A percentile compares a stretch with the other conserved stretches of the same genome.
Evolutionary conservation across 441 rosid genomes (phyloP).

Genomic region (Syzygium syzygioides): DNA sequence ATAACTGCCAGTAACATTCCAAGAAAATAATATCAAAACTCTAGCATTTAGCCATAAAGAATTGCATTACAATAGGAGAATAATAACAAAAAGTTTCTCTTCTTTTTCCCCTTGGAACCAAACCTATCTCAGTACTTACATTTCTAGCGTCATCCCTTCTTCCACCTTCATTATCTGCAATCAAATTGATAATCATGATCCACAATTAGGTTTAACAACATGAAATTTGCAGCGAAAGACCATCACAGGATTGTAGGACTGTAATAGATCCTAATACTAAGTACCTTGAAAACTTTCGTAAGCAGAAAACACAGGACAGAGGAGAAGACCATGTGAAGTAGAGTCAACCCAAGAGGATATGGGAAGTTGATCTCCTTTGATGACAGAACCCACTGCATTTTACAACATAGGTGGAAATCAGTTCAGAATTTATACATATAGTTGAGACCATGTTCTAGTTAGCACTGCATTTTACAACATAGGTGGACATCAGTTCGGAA

Average conservation of each 20-base stretch:
- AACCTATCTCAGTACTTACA: slow-evolving; percentile 44
- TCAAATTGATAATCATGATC: neutral
- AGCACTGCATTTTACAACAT: neutral
- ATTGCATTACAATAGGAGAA: neutral
- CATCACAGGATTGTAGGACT: neutral
- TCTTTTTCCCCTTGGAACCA: neutral
- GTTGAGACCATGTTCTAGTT: neutral
- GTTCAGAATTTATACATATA: neutral
- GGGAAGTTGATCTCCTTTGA: slow-evolving; percentile 96
- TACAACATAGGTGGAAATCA: neutral
- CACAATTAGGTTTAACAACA: neutral
- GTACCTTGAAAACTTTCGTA: slow-evolving; percentile 79
- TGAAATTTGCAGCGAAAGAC: neutral
- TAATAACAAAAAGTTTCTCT: neutral
- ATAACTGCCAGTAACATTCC: neutral
- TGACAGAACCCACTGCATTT: slow-evolving; percentile 88
- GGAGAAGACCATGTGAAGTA: slow-evolving; percentile 91
- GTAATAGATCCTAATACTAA: neutral
- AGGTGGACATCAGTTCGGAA: neutral
- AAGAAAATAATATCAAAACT: neutral
- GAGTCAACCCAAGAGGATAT: slow-evolving; percentile 93
- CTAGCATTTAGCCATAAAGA: neutral
- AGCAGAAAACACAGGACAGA: slow-evolving; percentile 76
- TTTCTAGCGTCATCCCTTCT: slow-evolving; percentile 89
- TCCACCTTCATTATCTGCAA: slow-evolving; percentile 76